Evolutionary conservation across 108 stramenopile genomes (phyloP).

Genomic region (Cylindrotheca fusiformis): DNA sequence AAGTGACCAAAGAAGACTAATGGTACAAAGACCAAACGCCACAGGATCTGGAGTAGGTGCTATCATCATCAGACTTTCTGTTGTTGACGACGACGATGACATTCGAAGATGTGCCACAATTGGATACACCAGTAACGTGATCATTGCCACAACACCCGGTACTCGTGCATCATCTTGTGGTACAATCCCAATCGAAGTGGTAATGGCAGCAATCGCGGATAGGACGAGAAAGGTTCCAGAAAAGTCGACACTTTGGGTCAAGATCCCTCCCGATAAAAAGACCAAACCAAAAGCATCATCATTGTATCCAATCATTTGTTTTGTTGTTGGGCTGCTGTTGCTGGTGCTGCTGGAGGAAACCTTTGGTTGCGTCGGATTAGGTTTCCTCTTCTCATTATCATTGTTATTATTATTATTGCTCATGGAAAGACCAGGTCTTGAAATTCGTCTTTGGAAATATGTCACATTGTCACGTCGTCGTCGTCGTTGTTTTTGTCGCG

Average conservation of each 20-base stretch:
- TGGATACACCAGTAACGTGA: background rate
- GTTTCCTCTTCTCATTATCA: too few species aligned
- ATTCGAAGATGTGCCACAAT: background rate
- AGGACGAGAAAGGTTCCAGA: conserved; percentile 34
- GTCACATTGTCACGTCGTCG: too few species aligned
- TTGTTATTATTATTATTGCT: too few species aligned
- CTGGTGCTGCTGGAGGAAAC: too few species aligned
- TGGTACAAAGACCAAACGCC: background rate
- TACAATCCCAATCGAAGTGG: background rate
- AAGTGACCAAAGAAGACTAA: background rate
- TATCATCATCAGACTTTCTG: background rate
- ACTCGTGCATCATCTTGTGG: background rate
- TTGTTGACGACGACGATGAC: background rate
- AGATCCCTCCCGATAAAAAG: conserved; percentile 35
- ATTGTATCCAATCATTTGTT: conserved; percentile 33
- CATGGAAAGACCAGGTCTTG: too few species aligned
- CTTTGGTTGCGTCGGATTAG: too few species aligned
- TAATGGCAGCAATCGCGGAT: conserved; percentile 43
- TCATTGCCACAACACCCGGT: background rate
- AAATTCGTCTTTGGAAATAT: too few species aligned
- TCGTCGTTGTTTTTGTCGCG: too few species aligned
- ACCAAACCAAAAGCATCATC: conserved; percentile 66
- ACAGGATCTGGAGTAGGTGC: background rate
- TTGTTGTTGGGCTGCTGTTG: background rate
- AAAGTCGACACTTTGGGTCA: conserved; percentile 39